Base-by-base conservation (phyloP, 371 early-diverging fungal species). In the Rhizopus delemar region DNA sequence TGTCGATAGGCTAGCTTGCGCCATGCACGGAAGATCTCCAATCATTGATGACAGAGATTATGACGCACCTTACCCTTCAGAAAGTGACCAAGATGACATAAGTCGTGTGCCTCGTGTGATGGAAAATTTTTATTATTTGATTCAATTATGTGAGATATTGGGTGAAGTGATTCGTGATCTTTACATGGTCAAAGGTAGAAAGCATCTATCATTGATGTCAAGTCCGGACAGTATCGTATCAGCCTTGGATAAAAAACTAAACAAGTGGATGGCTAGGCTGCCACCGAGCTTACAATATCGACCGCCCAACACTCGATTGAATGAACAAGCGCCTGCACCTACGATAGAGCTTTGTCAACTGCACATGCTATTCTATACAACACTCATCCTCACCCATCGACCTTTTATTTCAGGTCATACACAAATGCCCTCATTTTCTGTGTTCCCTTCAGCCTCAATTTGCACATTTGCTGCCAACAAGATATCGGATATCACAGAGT, bases 331-430 rank as follows among this genome's bases (percentile, higher is more conserved):
- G 5, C 66, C 70, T 7, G 72, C 75, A 1, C 74, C 81, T 8
- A 58, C 81, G 7, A 62, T 80, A 1, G 75, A 76, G 29, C 57
- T 78, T 15, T 81, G 78, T 32, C 82, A 82, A 34, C 45, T 82
- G 22, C 90, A 90, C 50, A 75, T 91, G 68, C 75, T 88, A 8
- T 91, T 88, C 69, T 86, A 91, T 66, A 88, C 90, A 2, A 80
- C 89, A 41, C 59, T 87, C 41, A 89, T 93, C 31, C 67, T 93
- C 8, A 79, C 90, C 0, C 91, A 93, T 58, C 85, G 91, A 3
- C 92, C 91, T 3, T 86, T 80, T 56, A 77, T 80, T 53, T 74
- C 68, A 0, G 77, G 76, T 0, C 70, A 71, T 1, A 53, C 52
- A 11, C 77, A 76, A 29, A 55, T 65, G 6, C 55, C 57, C 1